These are phyloP conservation scores for Paraconiothyrium brasiliense DNA, from an alignment of 2,329 filamentous ascomycete species.

Conservation along the genomic window DNA sequence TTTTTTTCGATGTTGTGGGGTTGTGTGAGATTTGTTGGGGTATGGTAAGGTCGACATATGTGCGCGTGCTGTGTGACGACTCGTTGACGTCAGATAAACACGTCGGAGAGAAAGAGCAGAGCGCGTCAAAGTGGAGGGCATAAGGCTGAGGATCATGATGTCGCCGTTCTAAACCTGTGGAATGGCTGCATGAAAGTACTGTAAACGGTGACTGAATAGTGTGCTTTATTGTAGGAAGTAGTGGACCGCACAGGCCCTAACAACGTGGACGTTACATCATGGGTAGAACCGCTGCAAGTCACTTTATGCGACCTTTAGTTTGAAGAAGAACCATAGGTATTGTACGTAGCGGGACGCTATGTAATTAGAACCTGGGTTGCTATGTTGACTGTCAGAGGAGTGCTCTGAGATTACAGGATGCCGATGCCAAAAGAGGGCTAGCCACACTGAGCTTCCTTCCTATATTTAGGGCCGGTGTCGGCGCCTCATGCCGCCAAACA, in stretches of 20 bases:
- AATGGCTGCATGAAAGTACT: background rate
- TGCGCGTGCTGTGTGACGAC: background rate
- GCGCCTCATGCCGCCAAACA: too few species aligned
- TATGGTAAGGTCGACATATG: background rate
- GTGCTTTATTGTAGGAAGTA: background rate
- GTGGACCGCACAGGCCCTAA: background rate
- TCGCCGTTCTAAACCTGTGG: background rate
- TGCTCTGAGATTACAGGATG: too few species aligned
- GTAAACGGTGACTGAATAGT: background rate
- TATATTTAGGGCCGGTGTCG: too few species aligned
- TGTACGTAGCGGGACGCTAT: too few species aligned
- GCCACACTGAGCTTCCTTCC: too few species aligned
- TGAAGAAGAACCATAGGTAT: too few species aligned
- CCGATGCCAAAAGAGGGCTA: too few species aligned
- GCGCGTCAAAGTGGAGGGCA: background rate
- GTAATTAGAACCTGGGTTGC: too few species aligned
- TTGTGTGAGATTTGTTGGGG: conserved; percentile 1
- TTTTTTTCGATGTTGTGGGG: conserved; percentile 20
- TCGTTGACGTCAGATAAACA: conserved; percentile 6
- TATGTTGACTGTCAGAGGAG: too few species aligned
- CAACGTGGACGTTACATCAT: background rate
- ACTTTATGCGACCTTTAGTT: too few species aligned
- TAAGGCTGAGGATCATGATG: background rate
- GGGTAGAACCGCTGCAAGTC: background rate
- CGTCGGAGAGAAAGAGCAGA: background rate